phyloP scores from a whole-genome alignment of 805 yeast genomes.

The Debaryomyces maramus region DNA sequence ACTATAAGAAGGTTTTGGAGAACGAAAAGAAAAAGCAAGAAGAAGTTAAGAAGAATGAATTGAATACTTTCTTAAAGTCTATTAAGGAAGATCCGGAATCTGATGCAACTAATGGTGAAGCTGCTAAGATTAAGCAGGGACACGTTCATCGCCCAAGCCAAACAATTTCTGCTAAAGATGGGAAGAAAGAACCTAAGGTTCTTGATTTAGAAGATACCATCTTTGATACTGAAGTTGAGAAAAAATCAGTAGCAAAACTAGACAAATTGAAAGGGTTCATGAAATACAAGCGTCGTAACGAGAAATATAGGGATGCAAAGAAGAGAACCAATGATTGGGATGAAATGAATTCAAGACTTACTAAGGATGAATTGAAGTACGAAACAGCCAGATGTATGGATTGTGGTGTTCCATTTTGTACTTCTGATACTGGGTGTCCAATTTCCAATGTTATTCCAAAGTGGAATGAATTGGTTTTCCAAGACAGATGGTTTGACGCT shows the following conservation, averaged over 20 bases:
- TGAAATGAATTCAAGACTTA: slow-evolving; percentile 77
- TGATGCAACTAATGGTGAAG: slow-evolving; percentile 89
- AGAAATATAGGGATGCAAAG: slow-evolving; percentile 76
- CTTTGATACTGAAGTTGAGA: slow-evolving; percentile 63
- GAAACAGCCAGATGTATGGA: slow-evolving; percentile 99
- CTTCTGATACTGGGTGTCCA: slow-evolving; percentile 97
- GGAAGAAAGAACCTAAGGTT: slow-evolving; percentile 71
- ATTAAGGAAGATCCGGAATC: slow-evolving; percentile 81
- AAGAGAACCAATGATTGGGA: slow-evolving; percentile 87
- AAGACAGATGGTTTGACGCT: slow-evolving; percentile 94
- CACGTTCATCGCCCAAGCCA: slow-evolving; percentile 39
- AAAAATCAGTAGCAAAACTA: slow-evolving; percentile 59
- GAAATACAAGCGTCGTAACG: slow-evolving; percentile 88
- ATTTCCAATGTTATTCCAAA: slow-evolving; percentile 95
- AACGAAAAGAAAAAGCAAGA: slow-evolving; percentile 65
- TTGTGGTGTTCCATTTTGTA: slow-evolving; percentile 99
- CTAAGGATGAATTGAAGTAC: slow-evolving; percentile 80
- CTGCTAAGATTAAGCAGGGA: slow-evolving; percentile 54
- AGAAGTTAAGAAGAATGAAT: slow-evolving; percentile 65
- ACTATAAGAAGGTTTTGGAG: slow-evolving; percentile 86
- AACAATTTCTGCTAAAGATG: slow-evolving; percentile 25
- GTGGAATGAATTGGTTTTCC: slow-evolving; percentile 95
- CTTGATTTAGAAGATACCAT: slow-evolving; percentile 89
- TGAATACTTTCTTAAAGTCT: slow-evolving; percentile 62
- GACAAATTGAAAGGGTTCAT: slow-evolving; percentile 89